phyloP scores from a whole-genome alignment of 2,329 filamentous ascomycete genomes.

The Pseudophaeomoniella oleicola region DNA sequence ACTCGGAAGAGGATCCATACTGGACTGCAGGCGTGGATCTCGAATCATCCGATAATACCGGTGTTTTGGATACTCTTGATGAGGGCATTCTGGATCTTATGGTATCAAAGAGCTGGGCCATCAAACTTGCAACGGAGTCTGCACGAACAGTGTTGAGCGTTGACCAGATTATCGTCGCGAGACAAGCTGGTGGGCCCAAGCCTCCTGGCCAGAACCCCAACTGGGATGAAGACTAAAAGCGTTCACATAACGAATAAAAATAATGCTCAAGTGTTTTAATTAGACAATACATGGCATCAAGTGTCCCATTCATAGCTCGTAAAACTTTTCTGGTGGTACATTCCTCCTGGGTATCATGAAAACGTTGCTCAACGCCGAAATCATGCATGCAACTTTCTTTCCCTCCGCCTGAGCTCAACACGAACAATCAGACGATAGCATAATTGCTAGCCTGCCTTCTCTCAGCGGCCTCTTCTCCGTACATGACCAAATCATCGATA shows the following conservation, averaged over 20 bases:
- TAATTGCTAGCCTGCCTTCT: conserved; percentile 20
- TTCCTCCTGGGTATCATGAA: background rate
- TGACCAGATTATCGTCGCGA: conserved; percentile 96
- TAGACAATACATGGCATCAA: too few relatives aligned
- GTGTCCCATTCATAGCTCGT: too few relatives aligned
- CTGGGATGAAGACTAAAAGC: conserved; percentile 50
- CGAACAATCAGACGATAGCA: background rate
- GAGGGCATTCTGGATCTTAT: conserved; percentile 86
- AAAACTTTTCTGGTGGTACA: too few relatives aligned
- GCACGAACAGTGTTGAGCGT: conserved; percentile 88
- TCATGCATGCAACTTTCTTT: background rate
- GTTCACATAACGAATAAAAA: background rate
- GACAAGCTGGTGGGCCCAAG: conserved; percentile 94
- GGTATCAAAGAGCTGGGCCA: conserved; percentile 88
- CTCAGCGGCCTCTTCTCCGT: conserved; percentile 57
- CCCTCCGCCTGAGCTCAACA: conserved; percentile 17
- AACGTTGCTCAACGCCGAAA: background rate
- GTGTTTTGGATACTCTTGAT: conserved; percentile 71
- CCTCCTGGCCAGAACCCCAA: conserved; percentile 83
- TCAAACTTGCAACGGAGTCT: conserved; percentile 89
- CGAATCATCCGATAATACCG: conserved; percentile 69
- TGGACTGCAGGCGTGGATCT: conserved; percentile 93
- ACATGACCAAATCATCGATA: conserved; percentile 69
- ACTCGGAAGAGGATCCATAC: conserved; percentile 49
- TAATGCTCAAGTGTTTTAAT: background rate